Base-by-base conservation (phyloP, 225 moss, liverwort and hornwort species). In the Ulota crispa region DNA sequence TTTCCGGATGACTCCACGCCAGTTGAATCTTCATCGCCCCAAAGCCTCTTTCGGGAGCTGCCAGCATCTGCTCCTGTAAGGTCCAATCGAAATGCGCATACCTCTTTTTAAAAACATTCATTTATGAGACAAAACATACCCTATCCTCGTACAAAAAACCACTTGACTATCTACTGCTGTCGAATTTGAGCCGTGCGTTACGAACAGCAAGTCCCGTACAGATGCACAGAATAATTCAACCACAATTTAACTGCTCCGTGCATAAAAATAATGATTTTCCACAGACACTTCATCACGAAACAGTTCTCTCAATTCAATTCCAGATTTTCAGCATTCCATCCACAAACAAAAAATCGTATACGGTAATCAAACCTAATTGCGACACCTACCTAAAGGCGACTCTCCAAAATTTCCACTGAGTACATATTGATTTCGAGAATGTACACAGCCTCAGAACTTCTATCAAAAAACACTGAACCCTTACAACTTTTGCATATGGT, bases 11-110 rank as follows among this genome's bases (percentile, higher is more conserved):
- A 72, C 20, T 85, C 72, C 71, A 70, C 63, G 12, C 37, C 53
- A 36, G 66, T 64, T 70, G 70, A 45, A 73, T 81, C 59, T 66
- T 70, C 80, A 31, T 61, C 79, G 52, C 79, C 54, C 89, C 89
- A 87, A 67, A 85, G 74, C 67, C 91, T 83, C 62, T 91, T 91
- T 34, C 89, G 89, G 80, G 67, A 72, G 77, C 28, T 65, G n/a
- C 74, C 72, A 77, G 32, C 43, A 57, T 77, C 82, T 12, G 70
- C 61, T 59, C 52, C 86, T 78, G 78, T 30, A 78, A 70, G 34
- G 52, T 72, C 9, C 37, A 60, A 66, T 56, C 26, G 43, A 61
- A 69, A 69, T 78, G 36, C 78, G 72, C 42, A 80, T 11, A 31
- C 20, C 34, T 59, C 41, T 30, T 30, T 18, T 26, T 65, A 19